Base-by-base conservation (phyloP, 495 filamentous ascomycete genomes). In the Jackrogersella minutella region DNA sequence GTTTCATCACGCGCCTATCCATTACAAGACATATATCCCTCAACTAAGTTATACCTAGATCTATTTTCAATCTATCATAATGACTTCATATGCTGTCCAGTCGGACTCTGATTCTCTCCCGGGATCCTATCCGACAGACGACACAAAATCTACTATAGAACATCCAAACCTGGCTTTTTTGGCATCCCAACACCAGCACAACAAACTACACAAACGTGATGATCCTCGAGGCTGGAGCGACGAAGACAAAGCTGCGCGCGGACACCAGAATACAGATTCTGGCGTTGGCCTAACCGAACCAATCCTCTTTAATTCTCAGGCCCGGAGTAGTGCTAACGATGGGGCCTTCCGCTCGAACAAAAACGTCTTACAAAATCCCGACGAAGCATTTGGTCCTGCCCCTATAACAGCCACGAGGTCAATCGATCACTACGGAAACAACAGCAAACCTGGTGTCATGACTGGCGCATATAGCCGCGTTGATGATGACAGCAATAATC, bases 141-240 rank as follows among this genome's bases (percentile, higher is more conserved):
- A 64, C 7, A 51, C 36, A 26, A 13, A 39, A 11, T 8, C 58
- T 10, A 19, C 39, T 3, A 17, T 21, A 9, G 49, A 62, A 52
- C 47, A 62, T 14, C 14, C 51, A 11, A 41, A 28, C 13, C 16
- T 62, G 30, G 22, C 36, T 22, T 62, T 44, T 17, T 58, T 52
- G 4, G 33, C n/a, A 14, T 52, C 66, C 13, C 60, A 41, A 16
- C 17, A 34, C 16, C 63, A 77, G 2, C 72, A 54, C 33, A 74
- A 73, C 39, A 77, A 73, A 53, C 61, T 77, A 39, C 76, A 75
- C 58, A 78, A 75, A 44, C 46, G 69, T 21, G 54, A 52, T 17
- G 71, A 78, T 16, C 70, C 71, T 5, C 67, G 75, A 41, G 66
- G 66, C 2, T 69, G 66, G 69, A 57, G 46, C 34, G 47, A 47